Evolutionary conservation across 2,329 filamentous ascomycete species (phyloP).

Genomic region (Pseudogymnoascus verrucosus): DNA sequence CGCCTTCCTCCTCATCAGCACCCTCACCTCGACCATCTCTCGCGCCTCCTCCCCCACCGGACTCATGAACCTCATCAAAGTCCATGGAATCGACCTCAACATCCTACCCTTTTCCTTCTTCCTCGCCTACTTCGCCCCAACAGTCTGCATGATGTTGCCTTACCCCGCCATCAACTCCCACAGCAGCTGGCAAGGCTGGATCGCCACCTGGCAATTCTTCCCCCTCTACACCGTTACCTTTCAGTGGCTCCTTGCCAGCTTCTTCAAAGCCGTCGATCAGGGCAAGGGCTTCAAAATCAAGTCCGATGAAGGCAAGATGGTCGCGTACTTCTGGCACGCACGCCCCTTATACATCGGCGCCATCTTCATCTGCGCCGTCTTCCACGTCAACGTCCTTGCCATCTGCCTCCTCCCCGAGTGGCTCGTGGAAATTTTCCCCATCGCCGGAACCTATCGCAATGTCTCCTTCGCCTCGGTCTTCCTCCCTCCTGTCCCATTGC

Average conservation of each 20-base stretch:
- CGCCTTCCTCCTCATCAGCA: conserved; percentile 1
- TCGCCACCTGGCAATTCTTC: neutral
- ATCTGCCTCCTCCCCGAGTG: conserved; percentile 2
- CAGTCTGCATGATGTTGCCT: neutral
- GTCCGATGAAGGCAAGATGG: neutral
- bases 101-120: neutral
- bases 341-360: neutral
- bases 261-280: conserved; percentile 1
- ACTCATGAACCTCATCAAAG: neutral
- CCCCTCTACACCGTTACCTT: neutral
- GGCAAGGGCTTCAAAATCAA: neutral
- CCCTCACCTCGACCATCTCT: neutral
- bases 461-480: conserved; percentile 1
- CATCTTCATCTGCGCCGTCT: neutral
- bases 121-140: neutral
- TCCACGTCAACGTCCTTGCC: neutral
- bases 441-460: neutral
- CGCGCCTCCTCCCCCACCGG: neutral
- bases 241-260: neutral
- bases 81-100: neutral
- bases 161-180: conserved; percentile 1
- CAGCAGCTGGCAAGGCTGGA: conserved; percentile 2
- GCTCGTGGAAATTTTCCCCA: neutral
- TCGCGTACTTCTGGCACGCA: neutral
- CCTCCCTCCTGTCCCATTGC: neutral